Conservation (phyloP, 1,284 basidiomycete genomes). For the Gymnopus androsaceus region DNA sequence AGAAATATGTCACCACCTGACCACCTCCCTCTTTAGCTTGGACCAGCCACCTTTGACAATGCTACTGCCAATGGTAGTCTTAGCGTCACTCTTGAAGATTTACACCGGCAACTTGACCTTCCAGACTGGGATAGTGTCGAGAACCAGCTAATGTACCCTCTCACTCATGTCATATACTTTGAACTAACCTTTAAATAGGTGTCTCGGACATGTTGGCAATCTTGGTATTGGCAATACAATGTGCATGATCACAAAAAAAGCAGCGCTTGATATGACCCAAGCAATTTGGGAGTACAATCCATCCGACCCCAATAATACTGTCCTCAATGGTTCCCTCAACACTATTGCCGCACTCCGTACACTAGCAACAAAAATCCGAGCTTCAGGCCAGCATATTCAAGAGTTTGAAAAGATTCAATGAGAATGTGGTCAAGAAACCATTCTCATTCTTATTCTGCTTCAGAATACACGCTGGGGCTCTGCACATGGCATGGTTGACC, state of each 20-base stretch:
- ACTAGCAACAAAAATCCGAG: not conserved
- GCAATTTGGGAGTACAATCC: not conserved
- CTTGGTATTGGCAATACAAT: not conserved
- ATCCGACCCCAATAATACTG: not conserved
- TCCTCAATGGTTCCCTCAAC: not conserved
- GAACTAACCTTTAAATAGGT: not conserved
- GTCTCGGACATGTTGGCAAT: not conserved
- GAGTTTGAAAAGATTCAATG: not conserved
- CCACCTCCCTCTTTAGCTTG: not conserved
- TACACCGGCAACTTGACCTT: not conserved
- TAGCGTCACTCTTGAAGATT: not conserved
- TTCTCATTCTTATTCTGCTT: not conserved
- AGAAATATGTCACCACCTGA: not conserved
- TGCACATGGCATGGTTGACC: not conserved
- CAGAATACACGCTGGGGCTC: not conserved
- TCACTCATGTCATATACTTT: not conserved
- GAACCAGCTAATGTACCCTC: not conserved
- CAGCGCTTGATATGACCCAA: not conserved
- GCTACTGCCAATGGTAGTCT: not conserved
- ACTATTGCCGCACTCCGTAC: not conserved
- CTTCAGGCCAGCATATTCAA: not conserved
- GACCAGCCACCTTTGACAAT: not conserved
- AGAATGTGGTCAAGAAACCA: not conserved
- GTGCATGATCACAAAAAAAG: not conserved
- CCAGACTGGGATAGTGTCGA: not conserved